Evolutionary conservation across 2,329 filamentous ascomycete species (phyloP).

Genomic region (Botryotinia convoluta): DNA sequence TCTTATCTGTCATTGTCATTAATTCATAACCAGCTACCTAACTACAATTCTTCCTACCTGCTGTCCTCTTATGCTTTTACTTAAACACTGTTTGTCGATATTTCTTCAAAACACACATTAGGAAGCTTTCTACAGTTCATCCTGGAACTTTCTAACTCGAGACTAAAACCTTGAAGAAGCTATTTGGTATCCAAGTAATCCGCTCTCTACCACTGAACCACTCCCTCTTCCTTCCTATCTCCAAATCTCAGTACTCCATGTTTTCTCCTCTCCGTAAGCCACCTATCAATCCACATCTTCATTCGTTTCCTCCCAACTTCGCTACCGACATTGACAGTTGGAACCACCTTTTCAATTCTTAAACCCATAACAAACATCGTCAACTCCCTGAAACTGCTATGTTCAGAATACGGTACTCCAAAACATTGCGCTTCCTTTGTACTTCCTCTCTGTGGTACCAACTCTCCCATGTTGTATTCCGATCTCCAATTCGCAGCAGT

Average conservation of each 20-base stretch:
- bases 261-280: conserved; percentile 56
- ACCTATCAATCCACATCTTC: conserved; percentile 64
- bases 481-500: conserved; percentile 66
- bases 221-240: conserved; percentile 30
- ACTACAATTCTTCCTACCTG: not conserved
- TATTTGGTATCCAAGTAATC: not conserved
- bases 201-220: conserved; percentile 32
- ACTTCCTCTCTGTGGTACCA: conserved; percentile 80
- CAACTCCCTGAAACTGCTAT: conserved; percentile 90
- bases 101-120: no score
- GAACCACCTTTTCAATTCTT: conserved; percentile 84
- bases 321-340: conserved; percentile 81
- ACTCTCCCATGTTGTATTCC: conserved; percentile 66
- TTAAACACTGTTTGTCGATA: not conserved
- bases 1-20: not conserved
- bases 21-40: not conserved
- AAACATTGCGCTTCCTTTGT: conserved; percentile 82
- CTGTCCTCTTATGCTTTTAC: not conserved
- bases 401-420: conserved; percentile 93
- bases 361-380: conserved; percentile 89
- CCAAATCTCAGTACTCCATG: conserved; percentile 49
- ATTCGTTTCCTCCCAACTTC: conserved; percentile 56
- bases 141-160: no score
- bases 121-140: not conserved
- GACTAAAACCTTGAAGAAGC: not conserved